Evolutionary conservation across 1,284 basidiomycete genomes (phyloP).

Genomic region (Uromyces viciae-fabae): DNA sequence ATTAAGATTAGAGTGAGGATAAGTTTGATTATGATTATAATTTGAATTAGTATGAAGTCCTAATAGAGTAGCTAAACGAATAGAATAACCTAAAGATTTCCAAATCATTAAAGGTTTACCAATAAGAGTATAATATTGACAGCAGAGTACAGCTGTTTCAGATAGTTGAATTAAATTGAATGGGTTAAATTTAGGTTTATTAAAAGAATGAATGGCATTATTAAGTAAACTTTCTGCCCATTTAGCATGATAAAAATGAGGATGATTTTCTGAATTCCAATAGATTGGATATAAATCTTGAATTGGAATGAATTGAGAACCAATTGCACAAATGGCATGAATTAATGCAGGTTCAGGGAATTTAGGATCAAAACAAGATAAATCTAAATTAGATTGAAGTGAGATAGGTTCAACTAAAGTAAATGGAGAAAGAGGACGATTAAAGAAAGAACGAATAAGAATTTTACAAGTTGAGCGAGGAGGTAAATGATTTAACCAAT

Average conservation of each 20-base stretch:
- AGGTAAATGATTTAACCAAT: constrained; percentile 35
- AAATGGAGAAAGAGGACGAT: constrained; percentile 32
- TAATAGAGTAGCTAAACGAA: constrained; percentile 24
- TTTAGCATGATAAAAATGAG: constrained; percentile 20
- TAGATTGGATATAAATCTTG: not conserved
- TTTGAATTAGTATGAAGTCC: not conserved
- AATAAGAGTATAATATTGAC: constrained; percentile 27
- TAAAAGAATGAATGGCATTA: not conserved
- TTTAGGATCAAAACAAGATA: not conserved
- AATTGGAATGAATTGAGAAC: constrained; percentile 14
- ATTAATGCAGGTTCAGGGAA: constrained; percentile 36
- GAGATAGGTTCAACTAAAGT: constrained; percentile 21
- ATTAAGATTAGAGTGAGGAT: not conserved
- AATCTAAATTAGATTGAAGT: constrained; percentile 16
- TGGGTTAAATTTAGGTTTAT: constrained; percentile 4
- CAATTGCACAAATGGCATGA: constrained; percentile 38
- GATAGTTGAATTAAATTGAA: constrained; percentile 27
- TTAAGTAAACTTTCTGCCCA: constrained; percentile 25
- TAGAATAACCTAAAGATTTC: constrained; percentile 42
- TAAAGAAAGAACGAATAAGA: constrained; percentile 22
- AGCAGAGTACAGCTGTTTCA: constrained; percentile 18
- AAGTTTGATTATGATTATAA: not conserved
- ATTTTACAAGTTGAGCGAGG: constrained; percentile 17
- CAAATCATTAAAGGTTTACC: constrained; percentile 40
- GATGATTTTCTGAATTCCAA: not conserved